phyloP scores from a whole-genome alignment of 2,329 filamentous ascomycete genomes.

The Talaromyces sp. region DNA sequence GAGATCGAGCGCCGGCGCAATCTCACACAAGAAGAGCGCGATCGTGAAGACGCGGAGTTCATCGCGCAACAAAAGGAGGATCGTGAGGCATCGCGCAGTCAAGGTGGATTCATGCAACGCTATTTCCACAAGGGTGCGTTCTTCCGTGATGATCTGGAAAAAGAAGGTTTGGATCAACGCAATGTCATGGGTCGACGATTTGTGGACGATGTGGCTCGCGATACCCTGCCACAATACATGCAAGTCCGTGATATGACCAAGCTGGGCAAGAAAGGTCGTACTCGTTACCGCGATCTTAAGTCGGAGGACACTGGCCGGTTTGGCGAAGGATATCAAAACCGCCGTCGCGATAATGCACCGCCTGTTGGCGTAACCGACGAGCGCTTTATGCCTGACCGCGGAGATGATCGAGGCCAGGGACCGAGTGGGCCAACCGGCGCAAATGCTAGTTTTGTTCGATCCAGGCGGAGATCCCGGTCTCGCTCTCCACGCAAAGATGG shows the following conservation, averaged over 20 bases:
- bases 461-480: slow-evolving; percentile 48
- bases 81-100: slow-evolving; percentile 70
- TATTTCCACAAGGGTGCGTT: slow-evolving; percentile 98
- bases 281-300: slow-evolving; percentile 85
- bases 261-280: slow-evolving; percentile 86
- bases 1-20: slow-evolving; percentile 87
- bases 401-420: slow-evolving; percentile 31
- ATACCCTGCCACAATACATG: slow-evolving; percentile 85
- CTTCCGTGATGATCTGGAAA: slow-evolving; percentile 79
- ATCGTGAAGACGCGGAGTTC: slow-evolving; percentile 78
- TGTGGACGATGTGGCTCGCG: slow-evolving; percentile 82
- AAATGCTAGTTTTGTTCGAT: slow-evolving; percentile 48
- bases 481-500: slow-evolving; percentile 51
- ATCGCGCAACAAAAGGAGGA: slow-evolving; percentile 79
- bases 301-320: slow-evolving; percentile 89
- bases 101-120: slow-evolving; percentile 89
- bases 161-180: slow-evolving; percentile 73
- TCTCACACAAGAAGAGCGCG: slow-evolving; percentile 82
- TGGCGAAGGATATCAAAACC: slow-evolving; percentile 52
- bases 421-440: slow-evolving; percentile 47
- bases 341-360: slow-evolving; percentile 33
- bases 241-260: slow-evolving; percentile 93
- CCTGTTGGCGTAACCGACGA: slow-evolving; percentile 48
- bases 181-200: slow-evolving; percentile 86
- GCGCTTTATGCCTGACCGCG: slow-evolving; percentile 49